These are phyloP conservation scores for Ramaria rubella DNA, from an alignment of 768 basidiomycete species.

Conservation along the genomic window DNA sequence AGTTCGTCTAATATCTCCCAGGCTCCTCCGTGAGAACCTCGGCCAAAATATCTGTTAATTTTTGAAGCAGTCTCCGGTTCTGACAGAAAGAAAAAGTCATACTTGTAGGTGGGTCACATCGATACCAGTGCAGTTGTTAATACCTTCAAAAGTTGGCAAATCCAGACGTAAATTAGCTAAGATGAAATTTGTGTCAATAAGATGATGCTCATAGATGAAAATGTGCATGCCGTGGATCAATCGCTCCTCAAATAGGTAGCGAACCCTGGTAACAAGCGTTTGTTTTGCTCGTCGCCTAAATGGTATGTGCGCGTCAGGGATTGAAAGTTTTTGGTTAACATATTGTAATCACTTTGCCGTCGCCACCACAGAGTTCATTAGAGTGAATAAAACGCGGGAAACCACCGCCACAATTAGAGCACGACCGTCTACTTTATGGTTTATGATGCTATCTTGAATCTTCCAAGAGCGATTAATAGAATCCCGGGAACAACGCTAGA, in stretches of 20 bases:
- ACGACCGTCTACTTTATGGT: not conserved
- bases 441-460: slow-evolving; percentile 4
- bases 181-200: too few species aligned
- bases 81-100: too few species aligned
- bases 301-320: too few species aligned
- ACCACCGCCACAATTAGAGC: not conserved
- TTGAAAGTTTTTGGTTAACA: too few species aligned
- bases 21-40: not conserved
- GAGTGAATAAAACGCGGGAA: not conserved
- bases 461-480: not conserved
- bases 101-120: too few species aligned
- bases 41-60: not conserved
- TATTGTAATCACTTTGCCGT: not conserved
- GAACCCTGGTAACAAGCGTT: not conserved
- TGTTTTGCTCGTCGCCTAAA: not conserved
- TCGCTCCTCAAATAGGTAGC: slow-evolving; percentile 1
- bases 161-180: slow-evolving; percentile 1
- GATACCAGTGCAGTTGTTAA: too few species aligned
- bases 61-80: not conserved
- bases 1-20: slow-evolving; percentile 4
- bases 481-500: not conserved
- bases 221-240: slow-evolving; percentile 1
- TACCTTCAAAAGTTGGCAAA: slow-evolving; percentile 7
- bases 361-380: not conserved
- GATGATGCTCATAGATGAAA: not conserved